Percentiles rank a stretch among this genome's conserved stretches.
phyloP scores from a whole-genome alignment of 2,329 filamentous ascomycete genomes.

The Fusarium luffae region DNA sequence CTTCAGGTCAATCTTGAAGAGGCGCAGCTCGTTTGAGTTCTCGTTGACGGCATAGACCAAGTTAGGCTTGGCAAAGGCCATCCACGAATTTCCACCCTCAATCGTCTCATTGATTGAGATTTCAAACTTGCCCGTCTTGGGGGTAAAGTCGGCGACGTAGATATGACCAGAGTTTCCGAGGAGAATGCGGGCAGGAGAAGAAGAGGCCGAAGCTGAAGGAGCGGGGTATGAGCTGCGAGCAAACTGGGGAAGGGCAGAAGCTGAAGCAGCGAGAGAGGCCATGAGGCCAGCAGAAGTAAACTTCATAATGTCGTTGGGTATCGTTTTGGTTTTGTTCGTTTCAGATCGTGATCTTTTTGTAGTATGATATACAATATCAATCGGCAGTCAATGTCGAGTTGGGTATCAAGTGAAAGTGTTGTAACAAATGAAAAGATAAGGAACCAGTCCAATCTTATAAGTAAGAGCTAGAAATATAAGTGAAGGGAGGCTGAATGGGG shows the following conservation, averaged over 20 bases:
- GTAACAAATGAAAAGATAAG: constrained; percentile 7
- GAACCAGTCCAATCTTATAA: constrained; percentile 32
- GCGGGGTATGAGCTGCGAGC: constrained; percentile 21
- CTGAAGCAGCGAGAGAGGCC: constrained; percentile 34
- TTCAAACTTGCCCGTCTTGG: constrained; percentile 53
- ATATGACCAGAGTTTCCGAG: constrained; percentile 56
- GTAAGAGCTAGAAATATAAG: not conserved
- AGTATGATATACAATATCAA: constrained; percentile 7
- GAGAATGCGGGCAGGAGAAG: constrained; percentile 49
- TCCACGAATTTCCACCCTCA: constrained; percentile 58
- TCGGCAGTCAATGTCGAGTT: constrained; percentile 21
- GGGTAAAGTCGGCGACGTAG: constrained; percentile 53
- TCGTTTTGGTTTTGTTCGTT: constrained; percentile 10
- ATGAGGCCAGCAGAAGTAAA: constrained; percentile 36
- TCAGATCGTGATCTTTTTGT: not conserved
- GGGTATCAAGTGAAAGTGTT: constrained; percentile 20
- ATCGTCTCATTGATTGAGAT: constrained; percentile 50
- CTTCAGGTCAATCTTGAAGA: constrained; percentile 53
- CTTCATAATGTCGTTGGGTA: constrained; percentile 34
- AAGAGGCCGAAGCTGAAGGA: constrained; percentile 9
- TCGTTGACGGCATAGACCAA: constrained; percentile 61
- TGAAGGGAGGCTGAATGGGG: constrained; percentile 26
- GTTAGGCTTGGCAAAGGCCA: constrained; percentile 55
- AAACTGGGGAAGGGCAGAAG: constrained; percentile 32
- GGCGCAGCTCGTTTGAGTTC: constrained; percentile 53